Conservation (phyloP, 169 alveolate genomes). For the Plasmodium blacklocki region DNA sequence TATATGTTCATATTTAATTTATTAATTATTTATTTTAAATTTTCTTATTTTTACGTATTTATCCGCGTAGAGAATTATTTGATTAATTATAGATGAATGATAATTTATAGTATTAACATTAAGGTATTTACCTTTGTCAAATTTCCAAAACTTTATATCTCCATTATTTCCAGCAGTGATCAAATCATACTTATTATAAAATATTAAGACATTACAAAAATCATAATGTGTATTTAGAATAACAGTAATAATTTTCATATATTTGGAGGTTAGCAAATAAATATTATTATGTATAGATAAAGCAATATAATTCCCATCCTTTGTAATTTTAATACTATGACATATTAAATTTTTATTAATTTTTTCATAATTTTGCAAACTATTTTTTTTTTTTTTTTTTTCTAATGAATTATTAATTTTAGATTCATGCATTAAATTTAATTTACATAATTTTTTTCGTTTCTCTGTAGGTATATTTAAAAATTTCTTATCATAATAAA, state of each 20-base stretch:
- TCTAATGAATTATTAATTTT: conserved; percentile 12
- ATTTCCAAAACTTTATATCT: conserved; percentile 71
- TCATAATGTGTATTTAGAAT: conserved; percentile 67
- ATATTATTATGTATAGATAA: conserved; percentile 63
- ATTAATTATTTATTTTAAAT: not conserved
- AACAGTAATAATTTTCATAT: conserved; percentile 54
- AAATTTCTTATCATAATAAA: conserved; percentile 48
- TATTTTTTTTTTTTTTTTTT: conserved; percentile 17
- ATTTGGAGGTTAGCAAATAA: conserved; percentile 46
- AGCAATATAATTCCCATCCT: conserved; percentile 71
- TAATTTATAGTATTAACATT: conserved; percentile 35
- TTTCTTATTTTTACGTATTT: conserved; percentile 38
- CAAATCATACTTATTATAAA: conserved; percentile 62
- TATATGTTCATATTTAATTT: not conserved
- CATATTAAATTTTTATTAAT: conserved; percentile 60
- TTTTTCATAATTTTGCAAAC: conserved; percentile 14
- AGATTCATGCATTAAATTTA: not conserved
- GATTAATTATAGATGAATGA: conserved; percentile 30
- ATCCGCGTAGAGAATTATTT: conserved; percentile 44
- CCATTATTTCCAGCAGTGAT: conserved; percentile 75
- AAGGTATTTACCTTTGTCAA: conserved; percentile 25
- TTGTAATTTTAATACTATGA: conserved; percentile 48
- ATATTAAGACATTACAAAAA: conserved; percentile 24
- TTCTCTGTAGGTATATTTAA: conserved; percentile 57
- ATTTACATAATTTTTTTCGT: conserved; percentile 42